Evolutionary conservation across 768 basidiomycete species (phyloP).

Genomic region (Coprinopsis marcescibilis): DNA sequence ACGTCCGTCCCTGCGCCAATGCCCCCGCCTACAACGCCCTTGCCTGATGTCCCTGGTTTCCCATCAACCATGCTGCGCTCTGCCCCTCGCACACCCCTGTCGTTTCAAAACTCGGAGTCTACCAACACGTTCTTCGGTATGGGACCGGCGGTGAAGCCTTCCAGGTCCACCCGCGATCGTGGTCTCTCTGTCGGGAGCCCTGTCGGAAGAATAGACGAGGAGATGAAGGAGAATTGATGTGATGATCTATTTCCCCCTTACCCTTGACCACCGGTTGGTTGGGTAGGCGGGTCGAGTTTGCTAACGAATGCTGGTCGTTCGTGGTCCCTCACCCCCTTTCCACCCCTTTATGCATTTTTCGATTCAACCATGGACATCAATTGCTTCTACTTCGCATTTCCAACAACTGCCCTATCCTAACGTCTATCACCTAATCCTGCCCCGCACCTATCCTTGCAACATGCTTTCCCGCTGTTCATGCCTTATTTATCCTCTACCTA

Average conservation of each 20-base stretch:
- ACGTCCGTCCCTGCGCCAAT: slow-evolving; percentile 25
- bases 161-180: slow-evolving; percentile 20
- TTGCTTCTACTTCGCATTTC: no score
- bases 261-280: no score
- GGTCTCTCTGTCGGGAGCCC: slow-evolving; percentile 28
- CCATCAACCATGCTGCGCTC: neutral
- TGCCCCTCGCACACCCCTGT: slow-evolving; percentile 2
- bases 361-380: no score
- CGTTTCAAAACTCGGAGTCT: slow-evolving; percentile 9
- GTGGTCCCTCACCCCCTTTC: no score
- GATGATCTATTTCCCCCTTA: neutral
- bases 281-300: no score
- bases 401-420: no score
- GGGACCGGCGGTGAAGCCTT: slow-evolving; percentile 6
- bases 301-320: no score
- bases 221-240: slow-evolving; percentile 34
- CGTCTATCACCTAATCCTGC: no score
- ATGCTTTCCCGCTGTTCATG: no score
- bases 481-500: no score
- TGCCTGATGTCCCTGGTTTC: slow-evolving; percentile 28
- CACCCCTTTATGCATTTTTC: no score
- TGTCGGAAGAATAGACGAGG: slow-evolving; percentile 31
- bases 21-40: slow-evolving; percentile 35
- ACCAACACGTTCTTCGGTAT: neutral
- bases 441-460: no score